Evolutionary conservation across 345 rosid species (phyloP), one percentile per base, ranked within the genome.

Genomic region (Acer campestre): DNA sequence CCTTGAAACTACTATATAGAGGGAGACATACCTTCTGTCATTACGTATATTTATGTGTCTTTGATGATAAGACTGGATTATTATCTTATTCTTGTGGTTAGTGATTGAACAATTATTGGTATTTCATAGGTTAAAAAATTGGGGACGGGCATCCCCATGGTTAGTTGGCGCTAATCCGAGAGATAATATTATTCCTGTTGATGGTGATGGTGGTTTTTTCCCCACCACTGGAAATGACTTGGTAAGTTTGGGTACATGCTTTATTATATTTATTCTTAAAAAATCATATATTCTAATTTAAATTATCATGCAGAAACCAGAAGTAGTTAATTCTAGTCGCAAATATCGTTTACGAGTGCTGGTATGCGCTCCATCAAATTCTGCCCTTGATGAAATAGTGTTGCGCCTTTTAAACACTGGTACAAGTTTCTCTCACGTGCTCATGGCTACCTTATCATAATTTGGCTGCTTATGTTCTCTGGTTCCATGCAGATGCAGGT

Each of bases 331-430:
- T 77, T 88, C 97, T 40, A 85, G 80, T 67, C 91, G 97, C 73
- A 91, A 85, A 81, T 90, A 89, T 80, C 90, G 91, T 76, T 80
- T 88, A 38, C 90, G 98, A 66, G 93, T 94, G 81, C 89, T 96
- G 75, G 97, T 96, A 63, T 96, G 97, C 84, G 98, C 99, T 72
- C 98, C 97, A 76, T 96, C 99, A 77, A 96, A 96, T 86, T 96
- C 99, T 56, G 99, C 98, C 20, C 93, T 96, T 80, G 98, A 96
- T 86, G 99, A 96, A 89, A 96, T 94, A 80, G 93, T 96, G 67
- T 75, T 89, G 79, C 95, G 97, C 79, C 91, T 96, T 86, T 81
- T 96, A 61, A 88, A 83, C 78, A 77, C 89, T 23, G 98, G 99
- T 94, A 87, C 79, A 71, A 75, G 51, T 73, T 75, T 73, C 77